These are phyloP conservation scores for Pulveroboletus ravenelii DNA, from an alignment of 768 basidiomycete genomes.

Conservation along the genomic window DNA sequence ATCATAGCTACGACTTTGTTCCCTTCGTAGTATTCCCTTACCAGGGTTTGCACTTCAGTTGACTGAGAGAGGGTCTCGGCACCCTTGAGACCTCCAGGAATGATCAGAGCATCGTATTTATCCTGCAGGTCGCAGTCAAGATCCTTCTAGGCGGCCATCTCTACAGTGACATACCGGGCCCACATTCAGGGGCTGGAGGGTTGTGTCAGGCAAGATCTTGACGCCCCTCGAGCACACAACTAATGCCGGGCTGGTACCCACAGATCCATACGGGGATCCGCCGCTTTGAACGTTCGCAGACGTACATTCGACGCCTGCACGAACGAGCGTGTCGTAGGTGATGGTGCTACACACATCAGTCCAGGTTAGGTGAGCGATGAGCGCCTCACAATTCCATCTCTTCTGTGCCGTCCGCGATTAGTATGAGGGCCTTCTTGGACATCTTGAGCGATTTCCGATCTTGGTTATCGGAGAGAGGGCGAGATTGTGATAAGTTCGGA, in stretches of 20 bases:
- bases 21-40: conserved; percentile 44
- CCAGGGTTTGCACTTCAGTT: conserved; percentile 54
- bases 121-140: conserved; percentile 37
- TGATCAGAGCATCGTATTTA: conserved; percentile 60
- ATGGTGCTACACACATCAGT: conserved; percentile 51
- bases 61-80: conserved; percentile 67
- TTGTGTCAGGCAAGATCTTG: conserved; percentile 63
- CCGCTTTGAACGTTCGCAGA: conserved; percentile 59
- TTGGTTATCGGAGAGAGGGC: conserved; percentile 1
- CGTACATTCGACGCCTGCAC: conserved; percentile 60
- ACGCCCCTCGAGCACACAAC: conserved; percentile 70
- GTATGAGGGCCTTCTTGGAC: conserved; percentile 50
- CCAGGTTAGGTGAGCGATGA: background rate
- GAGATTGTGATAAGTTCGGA: background rate
- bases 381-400: conserved; percentile 72
- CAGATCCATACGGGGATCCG: conserved; percentile 21
- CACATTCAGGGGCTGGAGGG: conserved; percentile 41
- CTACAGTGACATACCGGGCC: conserved; percentile 40
- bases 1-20: conserved; percentile 70
- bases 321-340: conserved; percentile 76
- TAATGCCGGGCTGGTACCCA: conserved; percentile 37
- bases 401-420: conserved; percentile 80
- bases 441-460: conserved; percentile 3
- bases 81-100: conserved; percentile 77
- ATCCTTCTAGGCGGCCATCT: background rate